phyloP scores from a whole-genome alignment of 495 filamentous ascomycete genomes.

The Aspergillus coremiiformis region DNA sequence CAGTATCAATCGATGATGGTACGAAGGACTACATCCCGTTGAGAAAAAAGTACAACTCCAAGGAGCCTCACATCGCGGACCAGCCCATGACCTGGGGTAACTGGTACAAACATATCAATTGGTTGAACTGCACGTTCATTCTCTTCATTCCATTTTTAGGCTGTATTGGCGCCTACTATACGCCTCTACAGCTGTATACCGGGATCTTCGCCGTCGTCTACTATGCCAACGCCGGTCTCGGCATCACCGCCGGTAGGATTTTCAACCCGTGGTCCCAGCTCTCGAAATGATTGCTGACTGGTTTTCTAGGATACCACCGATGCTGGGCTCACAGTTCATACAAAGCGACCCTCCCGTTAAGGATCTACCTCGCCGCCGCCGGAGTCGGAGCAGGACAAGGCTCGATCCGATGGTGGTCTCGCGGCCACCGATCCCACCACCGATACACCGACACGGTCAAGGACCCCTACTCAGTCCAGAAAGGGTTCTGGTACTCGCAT shows the following conservation, averaged over 20 bases:
- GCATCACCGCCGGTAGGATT: slow-evolving; percentile 62
- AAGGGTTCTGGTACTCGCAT: not conserved
- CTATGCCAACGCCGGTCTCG: slow-evolving; percentile 79
- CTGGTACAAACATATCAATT: slow-evolving; percentile 90
- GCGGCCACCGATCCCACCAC: slow-evolving; percentile 85
- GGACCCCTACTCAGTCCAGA: slow-evolving; percentile 58
- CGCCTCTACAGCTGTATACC: slow-evolving; percentile 58
- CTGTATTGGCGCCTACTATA: slow-evolving; percentile 63
- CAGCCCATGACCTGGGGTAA: slow-evolving; percentile 66
- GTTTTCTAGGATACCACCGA: slow-evolving; percentile 58
- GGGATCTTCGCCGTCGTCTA: slow-evolving; percentile 68
- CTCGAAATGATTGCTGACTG: not conserved
- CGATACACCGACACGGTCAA: slow-evolving; percentile 91
- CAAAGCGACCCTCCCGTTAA: slow-evolving; percentile 65
- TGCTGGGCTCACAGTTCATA: slow-evolving; percentile 87
- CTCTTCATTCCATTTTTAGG: slow-evolving; percentile 69
- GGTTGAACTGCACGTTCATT: slow-evolving; percentile 77
- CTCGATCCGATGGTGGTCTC: slow-evolving; percentile 87
- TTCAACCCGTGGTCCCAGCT: not conserved
- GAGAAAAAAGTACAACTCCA: slow-evolving; percentile 14
- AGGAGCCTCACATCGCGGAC: slow-evolving; percentile 38
- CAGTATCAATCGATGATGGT: not conserved
- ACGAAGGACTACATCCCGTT: not conserved
- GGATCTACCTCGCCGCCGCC: slow-evolving; percentile 72
- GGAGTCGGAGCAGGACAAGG: slow-evolving; percentile 85